phyloP scores from a whole-genome alignment of 441 rosid genomes.

The Breynia disticha region DNA sequence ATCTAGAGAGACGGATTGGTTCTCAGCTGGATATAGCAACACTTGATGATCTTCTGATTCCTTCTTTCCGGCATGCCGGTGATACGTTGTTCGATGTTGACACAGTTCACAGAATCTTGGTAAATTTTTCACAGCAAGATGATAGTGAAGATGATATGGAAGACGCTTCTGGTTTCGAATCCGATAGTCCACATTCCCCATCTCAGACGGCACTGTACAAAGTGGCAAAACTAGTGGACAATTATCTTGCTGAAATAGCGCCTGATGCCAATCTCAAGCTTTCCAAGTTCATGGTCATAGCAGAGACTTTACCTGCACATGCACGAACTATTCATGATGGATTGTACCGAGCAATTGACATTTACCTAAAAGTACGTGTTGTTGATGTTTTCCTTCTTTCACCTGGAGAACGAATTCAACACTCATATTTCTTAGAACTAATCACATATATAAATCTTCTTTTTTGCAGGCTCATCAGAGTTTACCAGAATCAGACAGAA shows the following conservation, averaged over 20 bases:
- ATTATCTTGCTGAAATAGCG: constrained; percentile 90
- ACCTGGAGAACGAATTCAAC: too few relatives aligned
- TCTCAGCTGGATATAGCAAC: constrained; percentile 86
- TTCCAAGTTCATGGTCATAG: constrained; percentile 73
- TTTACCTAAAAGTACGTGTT: constrained; percentile 70
- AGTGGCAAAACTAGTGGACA: constrained; percentile 84
- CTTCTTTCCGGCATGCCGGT: constrained; percentile 70
- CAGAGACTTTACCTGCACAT: constrained; percentile 80
- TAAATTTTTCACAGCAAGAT: constrained; percentile 91
- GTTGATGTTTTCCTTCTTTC: constrained; percentile 2
- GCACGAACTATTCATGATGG: constrained; percentile 90
- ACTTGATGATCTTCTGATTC: constrained; percentile 85
- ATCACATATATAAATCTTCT: constrained; percentile 11
- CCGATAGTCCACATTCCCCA: constrained; percentile 72
- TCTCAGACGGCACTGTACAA: constrained; percentile 75
- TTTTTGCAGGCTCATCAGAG: constrained; percentile 63
- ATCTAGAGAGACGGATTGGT: constrained; percentile 83
- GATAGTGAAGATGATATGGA: constrained; percentile 80
- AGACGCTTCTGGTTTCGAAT: constrained; percentile 74
- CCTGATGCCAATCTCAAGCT: constrained; percentile 92
- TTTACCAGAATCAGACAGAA: constrained; percentile 69
- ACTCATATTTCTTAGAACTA: too few relatives aligned
- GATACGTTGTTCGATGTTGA: constrained; percentile 90
- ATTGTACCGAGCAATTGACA: constrained; percentile 83
- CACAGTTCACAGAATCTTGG: constrained; percentile 83